phyloP scores from a whole-genome alignment of 768 basidiomycete genomes.

The Leccinum fibrillosum region DNA sequence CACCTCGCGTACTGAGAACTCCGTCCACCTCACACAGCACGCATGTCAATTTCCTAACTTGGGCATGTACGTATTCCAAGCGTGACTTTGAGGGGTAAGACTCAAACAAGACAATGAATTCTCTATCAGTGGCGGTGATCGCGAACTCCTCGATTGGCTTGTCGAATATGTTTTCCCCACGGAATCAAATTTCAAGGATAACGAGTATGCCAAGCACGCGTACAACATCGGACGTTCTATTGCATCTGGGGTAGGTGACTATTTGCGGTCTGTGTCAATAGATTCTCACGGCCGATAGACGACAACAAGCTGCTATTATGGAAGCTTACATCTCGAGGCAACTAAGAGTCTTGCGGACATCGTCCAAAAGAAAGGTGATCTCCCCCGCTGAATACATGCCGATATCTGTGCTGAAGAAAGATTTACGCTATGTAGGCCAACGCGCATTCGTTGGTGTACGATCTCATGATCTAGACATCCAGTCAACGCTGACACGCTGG shows the following conservation, averaged over 20 bases:
- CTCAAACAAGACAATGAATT: neutral
- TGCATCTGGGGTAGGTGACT: constrained; percentile 61
- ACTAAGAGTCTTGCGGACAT: constrained; percentile 78
- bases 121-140: constrained; percentile 63
- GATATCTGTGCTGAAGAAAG: constrained; percentile 2
- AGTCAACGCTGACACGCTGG: constrained; percentile 8
- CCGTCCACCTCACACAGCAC: constrained; percentile 15
- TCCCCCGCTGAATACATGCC: neutral
- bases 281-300: constrained; percentile 41
- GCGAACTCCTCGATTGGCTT: constrained; percentile 86
- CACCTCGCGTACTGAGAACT: neutral
- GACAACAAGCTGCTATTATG: constrained; percentile 91
- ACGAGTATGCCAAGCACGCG: constrained; percentile 58
- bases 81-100: neutral
- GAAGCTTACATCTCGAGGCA: constrained; percentile 71
- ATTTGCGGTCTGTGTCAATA: neutral
- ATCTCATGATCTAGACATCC: too few species aligned
- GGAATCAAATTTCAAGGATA: constrained; percentile 70
- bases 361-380: constrained; percentile 52
- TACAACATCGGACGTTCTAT: constrained; percentile 71
- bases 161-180: constrained; percentile 77
- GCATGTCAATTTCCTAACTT: constrained; percentile 39
- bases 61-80: constrained; percentile 24
- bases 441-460: constrained; percentile 78
- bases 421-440: constrained; percentile 51